Conservation (phyloP, 1,139 yeast species). For the Suhomyces wounanorum region DNA sequence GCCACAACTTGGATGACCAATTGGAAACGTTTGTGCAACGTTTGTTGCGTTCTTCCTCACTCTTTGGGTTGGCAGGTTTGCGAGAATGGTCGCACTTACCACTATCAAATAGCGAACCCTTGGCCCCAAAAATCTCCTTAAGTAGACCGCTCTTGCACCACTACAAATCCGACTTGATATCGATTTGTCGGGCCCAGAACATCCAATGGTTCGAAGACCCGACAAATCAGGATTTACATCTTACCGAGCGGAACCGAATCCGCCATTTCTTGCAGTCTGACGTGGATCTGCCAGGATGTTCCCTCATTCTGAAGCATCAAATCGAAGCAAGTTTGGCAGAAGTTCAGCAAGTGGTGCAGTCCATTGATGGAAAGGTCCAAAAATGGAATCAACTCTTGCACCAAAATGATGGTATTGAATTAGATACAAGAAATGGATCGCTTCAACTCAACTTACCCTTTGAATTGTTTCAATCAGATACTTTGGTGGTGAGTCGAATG, state of each 20-base stretch:
- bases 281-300: not conserved
- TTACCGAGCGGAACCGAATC: constrained; percentile 58
- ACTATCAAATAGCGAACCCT: constrained; percentile 13
- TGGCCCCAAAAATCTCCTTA: constrained; percentile 15
- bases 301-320: not conserved
- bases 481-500: constrained; percentile 31
- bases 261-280: constrained; percentile 29
- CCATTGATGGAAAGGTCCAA: constrained; percentile 1
- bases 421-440: constrained; percentile 13
- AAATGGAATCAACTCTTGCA: not conserved
- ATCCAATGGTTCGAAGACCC: constrained; percentile 69
- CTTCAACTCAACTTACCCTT: constrained; percentile 9
- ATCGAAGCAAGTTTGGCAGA: constrained; percentile 1
- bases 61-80: constrained; percentile 59
- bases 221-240: constrained; percentile 55
- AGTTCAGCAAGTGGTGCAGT: not conserved
- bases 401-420: not conserved
- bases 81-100: constrained; percentile 30
- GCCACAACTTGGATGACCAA: constrained; percentile 74
- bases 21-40: constrained; percentile 68
- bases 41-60: constrained; percentile 52
- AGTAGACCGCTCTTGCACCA: constrained; percentile 57
- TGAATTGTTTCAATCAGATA: constrained; percentile 14
- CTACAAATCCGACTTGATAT: constrained; percentile 45
- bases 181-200: constrained; percentile 42